A percentile compares a stretch with the other conserved stretches of the same genome.
phyloP scores from a whole-genome alignment of 2,329 filamentous ascomycete genomes.

The Diaporthe ilicicola region DNA sequence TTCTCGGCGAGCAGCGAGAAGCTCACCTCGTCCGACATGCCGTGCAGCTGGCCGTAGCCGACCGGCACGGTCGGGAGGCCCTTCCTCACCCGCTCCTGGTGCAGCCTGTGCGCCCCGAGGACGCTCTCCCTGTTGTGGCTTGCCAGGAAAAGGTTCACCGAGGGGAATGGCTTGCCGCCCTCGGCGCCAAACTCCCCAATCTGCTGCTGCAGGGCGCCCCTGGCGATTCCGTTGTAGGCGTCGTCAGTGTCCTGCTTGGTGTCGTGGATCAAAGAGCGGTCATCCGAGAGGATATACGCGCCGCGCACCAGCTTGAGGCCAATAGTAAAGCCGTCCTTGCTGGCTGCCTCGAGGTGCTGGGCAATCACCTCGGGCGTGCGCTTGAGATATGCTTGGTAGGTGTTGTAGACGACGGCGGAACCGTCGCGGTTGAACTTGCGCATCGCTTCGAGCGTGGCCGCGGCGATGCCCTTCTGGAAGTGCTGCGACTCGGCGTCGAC shows the following conservation, averaged over 20 bases:
- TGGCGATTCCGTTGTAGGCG: constrained; percentile 58
- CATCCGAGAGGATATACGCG: constrained; percentile 62
- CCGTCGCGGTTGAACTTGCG: constrained; percentile 49
- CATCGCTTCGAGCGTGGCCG: constrained; percentile 46
- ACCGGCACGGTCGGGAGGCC: constrained; percentile 47
- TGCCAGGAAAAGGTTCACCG: constrained; percentile 58
- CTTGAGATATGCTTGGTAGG: constrained; percentile 67
- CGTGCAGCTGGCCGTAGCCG: constrained; percentile 62
- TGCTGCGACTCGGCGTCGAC: constrained; percentile 56
- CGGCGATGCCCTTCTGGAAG: constrained; percentile 50
- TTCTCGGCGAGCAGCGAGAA: constrained; percentile 55
- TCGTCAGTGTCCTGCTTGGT: constrained; percentile 62
- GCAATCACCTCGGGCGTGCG: constrained; percentile 51
- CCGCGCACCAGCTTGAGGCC: constrained; percentile 66
- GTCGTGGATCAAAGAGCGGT: constrained; percentile 58
- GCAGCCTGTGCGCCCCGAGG: constrained; percentile 53
- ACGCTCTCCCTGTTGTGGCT: constrained; percentile 59
- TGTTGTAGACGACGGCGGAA: constrained; percentile 53
- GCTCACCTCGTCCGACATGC: constrained; percentile 66
- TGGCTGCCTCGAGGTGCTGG: constrained; percentile 54
- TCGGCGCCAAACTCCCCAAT: constrained; percentile 53
- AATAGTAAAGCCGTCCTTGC: constrained; percentile 57
- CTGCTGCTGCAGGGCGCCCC: constrained; percentile 52
- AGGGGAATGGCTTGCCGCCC: constrained; percentile 49
- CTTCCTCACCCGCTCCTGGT: constrained; percentile 49